Evolutionary conservation across 2,329 filamentous ascomycete genomes (phyloP).

Genomic region (Pezicula rhizophila): DNA sequence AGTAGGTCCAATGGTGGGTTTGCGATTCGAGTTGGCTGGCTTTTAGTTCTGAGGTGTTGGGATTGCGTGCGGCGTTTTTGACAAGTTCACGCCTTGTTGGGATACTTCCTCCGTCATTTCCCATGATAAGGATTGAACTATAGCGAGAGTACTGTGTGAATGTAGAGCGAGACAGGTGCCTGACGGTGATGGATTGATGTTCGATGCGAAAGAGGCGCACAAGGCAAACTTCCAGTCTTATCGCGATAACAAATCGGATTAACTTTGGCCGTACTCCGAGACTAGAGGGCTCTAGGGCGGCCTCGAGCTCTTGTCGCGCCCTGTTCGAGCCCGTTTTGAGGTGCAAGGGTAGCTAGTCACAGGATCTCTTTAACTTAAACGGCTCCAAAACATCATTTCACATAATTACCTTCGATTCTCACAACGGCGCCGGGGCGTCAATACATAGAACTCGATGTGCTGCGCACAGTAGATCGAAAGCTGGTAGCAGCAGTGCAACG

Average conservation of each 20-base stretch:
- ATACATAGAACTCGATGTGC: slow-evolving; percentile 21
- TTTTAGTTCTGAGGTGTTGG: slow-evolving; percentile 81
- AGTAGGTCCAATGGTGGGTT: slow-evolving; percentile 79
- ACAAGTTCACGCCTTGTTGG: slow-evolving; percentile 94
- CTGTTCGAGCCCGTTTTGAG: too few relatives aligned
- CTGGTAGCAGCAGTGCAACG: slow-evolving; percentile 13
- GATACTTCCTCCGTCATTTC: slow-evolving; percentile 96
- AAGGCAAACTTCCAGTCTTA: too few relatives aligned
- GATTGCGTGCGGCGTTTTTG: slow-evolving; percentile 79
- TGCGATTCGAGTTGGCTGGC: slow-evolving; percentile 80
- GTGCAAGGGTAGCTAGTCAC: neutral
- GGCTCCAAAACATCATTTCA: slow-evolving; percentile 1
- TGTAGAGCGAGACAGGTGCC: neutral
- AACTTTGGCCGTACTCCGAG: too few relatives aligned
- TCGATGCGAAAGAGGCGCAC: too few relatives aligned
- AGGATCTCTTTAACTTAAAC: neutral
- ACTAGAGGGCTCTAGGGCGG: too few relatives aligned
- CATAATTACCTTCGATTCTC: slow-evolving; percentile 2
- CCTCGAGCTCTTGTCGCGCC: too few relatives aligned
- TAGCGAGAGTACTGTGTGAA: neutral
- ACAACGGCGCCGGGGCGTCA: slow-evolving; percentile 3
- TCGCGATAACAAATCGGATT: too few relatives aligned
- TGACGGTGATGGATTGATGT: too few relatives aligned
- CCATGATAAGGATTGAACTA: slow-evolving; percentile 51
- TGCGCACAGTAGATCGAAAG: slow-evolving; percentile 15